phyloP scores from a whole-genome alignment of 2,329 filamentous ascomycete species.

The Colletotrichum liaoningense region DNA sequence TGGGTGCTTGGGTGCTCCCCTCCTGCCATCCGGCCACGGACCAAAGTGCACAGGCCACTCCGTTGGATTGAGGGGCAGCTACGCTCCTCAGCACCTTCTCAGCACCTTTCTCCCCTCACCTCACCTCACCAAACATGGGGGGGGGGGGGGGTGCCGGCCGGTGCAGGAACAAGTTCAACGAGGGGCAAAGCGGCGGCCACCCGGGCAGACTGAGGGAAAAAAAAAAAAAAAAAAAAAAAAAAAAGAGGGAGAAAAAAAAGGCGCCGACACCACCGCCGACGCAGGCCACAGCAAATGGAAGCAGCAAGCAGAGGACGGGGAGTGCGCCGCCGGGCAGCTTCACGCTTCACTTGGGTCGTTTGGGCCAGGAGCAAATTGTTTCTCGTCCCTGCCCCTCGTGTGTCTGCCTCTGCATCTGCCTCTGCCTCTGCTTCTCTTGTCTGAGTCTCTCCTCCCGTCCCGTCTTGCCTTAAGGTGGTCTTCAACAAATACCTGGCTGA shows the following conservation, averaged over 20 bases:
- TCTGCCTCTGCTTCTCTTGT: not conserved
- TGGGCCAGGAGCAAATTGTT: slow-evolving; percentile 27
- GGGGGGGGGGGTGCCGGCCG: not conserved
- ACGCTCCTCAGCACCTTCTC: slow-evolving; percentile 14
- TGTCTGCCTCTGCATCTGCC: not conserved
- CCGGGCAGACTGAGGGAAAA: not conserved
- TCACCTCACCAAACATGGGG: not conserved
- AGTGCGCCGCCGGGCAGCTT: not conserved
- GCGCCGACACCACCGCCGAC: slow-evolving; percentile 5
- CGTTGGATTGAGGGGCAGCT: slow-evolving; percentile 19
- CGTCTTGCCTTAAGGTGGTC: not conserved
- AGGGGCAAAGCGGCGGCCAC: slow-evolving; percentile 12
- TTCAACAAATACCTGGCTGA: slow-evolving; percentile 34
- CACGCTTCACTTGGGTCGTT: not conserved
- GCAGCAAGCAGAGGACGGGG: not conserved
- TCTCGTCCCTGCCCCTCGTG: slow-evolving; percentile 22
- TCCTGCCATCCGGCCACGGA: not conserved
- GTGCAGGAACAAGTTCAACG: slow-evolving; percentile 17
- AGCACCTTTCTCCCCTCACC: slow-evolving; percentile 3
- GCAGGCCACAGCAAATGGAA: too few relatives aligned
- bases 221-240: not conserved
- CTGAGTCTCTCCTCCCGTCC: too few relatives aligned
- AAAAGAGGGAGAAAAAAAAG: not conserved
- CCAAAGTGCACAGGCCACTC: not conserved
- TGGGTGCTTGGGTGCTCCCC: not conserved